Evolutionary conservation across 306 rosid genomes (phyloP), one percentile per base, ranked within the genome.

Genomic region (Cajanus cajan): DNA sequence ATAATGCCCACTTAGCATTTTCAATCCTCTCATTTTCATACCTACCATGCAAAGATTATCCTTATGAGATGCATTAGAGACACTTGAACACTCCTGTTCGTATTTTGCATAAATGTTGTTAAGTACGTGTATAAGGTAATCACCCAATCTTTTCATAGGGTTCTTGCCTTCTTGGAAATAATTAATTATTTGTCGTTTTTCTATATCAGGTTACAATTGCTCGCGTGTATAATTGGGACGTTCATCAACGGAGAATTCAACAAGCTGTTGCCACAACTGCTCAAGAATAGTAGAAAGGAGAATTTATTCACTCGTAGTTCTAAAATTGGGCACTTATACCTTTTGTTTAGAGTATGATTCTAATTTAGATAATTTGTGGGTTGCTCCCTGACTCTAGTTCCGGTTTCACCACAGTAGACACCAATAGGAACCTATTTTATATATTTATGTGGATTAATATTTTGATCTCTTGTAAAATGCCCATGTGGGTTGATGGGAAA

Each of bases 171-270:
- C n/a, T 33, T 22, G 37, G 52, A 16, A 63, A 34, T 51, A 47
- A 22, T 33, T 71, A 76, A 41, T 65, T 74, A 11, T 74, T 67
- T 14, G 55, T n/a, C 28, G 24, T 47, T 59, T 71, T 69, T 59
- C 43, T 33, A 51, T 76, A 74, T 80, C 89, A 94, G 98, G 98
- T 94, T 44, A 94, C 96, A 4, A 92, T 92, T 84, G 96, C 96
- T 45, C 97, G 96, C 37, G 94, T 94, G 61, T 94, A 89, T 73
- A 92, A 94, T 85, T 94, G 97, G 97, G 97, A 94, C 34, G 98
- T 94, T 47, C 94, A 94, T 88, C 94, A 94, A 80, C 86, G 94
- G 55, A 83, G 96, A 78, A 52, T 85, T 55, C 89, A 73, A 72
- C 94, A 86, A 84, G 82, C 31, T 73, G 62, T 84, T 71, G 64